Percentiles rank a stretch among this genome's conserved stretches.
Conservation (phyloP, 1,139 yeast species). For the Saccharomyces pastorianus region DNA sequence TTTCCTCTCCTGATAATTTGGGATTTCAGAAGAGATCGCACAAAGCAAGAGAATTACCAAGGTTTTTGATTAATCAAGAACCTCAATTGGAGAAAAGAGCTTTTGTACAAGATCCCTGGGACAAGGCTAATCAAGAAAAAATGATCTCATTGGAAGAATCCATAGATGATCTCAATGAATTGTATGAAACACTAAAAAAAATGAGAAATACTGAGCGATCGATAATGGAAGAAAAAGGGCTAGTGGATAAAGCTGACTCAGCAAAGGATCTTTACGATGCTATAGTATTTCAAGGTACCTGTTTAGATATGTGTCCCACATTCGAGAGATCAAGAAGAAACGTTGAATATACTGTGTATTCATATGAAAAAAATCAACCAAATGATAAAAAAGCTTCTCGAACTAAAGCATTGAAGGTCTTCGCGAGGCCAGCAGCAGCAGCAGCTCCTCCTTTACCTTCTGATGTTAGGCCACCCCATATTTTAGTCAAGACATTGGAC, state of each 20-base stretch:
- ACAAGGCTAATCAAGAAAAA: conserved; percentile 43
- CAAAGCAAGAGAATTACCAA: conserved; percentile 28
- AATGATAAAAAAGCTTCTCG: conserved; percentile 55
- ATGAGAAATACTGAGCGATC: conserved; percentile 71
- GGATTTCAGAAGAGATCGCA: conserved; percentile 17
- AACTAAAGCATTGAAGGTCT: conserved; percentile 74
- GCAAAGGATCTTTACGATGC: conserved; percentile 82
- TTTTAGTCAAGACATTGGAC: conserved; percentile 56
- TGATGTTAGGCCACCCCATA: conserved; percentile 88
- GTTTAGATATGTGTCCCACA: conserved; percentile 89
- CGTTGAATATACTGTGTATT: conserved; percentile 78
- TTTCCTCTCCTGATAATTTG: conserved; percentile 15
- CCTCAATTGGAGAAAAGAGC: conserved; percentile 28
- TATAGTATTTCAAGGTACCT: conserved; percentile 77
- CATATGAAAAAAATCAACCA: conserved; percentile 59
- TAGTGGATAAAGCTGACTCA: conserved; percentile 82
- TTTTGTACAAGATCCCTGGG: conserved; percentile 43
- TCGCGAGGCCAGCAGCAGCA: conserved; percentile 96
- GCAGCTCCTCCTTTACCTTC: conserved; percentile 97
- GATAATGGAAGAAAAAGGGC: conserved; percentile 71
- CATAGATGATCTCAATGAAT: conserved; percentile 37
- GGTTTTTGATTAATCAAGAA: conserved; percentile 32
- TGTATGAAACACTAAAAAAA: conserved; percentile 55
- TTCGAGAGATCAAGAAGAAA: conserved; percentile 87
- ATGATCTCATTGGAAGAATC: conserved; percentile 39